phyloP scores from a whole-genome alignment of 1,139 yeast genomes.

The Arxiozyma telluris region DNA sequence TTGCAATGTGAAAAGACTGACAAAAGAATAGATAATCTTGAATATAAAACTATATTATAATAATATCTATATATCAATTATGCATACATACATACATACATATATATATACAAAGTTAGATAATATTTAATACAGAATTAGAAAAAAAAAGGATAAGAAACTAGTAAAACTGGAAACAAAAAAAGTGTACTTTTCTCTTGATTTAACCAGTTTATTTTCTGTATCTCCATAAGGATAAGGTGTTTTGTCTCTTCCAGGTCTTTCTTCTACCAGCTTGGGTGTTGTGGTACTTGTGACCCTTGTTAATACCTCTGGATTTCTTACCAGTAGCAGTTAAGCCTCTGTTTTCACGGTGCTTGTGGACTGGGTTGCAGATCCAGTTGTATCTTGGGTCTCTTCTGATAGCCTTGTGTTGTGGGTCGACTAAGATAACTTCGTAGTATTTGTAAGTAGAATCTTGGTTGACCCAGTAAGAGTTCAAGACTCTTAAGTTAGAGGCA shows the following conservation, averaged over 20 bases:
- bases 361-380: slow-evolving; percentile 99
- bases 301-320: slow-evolving; percentile 99
- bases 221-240: slow-evolving; percentile 99
- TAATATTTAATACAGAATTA: slow-evolving; percentile 3
- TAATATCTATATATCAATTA: not conserved
- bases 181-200: slow-evolving; percentile 2
- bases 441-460: slow-evolving; percentile 99
- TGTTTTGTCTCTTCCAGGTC: slow-evolving; percentile 99
- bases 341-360: slow-evolving; percentile 99
- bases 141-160: not conserved
- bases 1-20: too few relatives aligned
- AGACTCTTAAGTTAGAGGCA: slow-evolving; percentile 97
- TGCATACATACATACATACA: too few relatives aligned
- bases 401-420: slow-evolving; percentile 97
- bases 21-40: not conserved
- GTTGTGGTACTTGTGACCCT: slow-evolving; percentile 99
- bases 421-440: slow-evolving; percentile 94
- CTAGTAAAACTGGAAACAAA: slow-evolving; percentile 1
- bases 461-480: slow-evolving; percentile 99
- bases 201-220: slow-evolving; percentile 55
- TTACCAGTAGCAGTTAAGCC: slow-evolving; percentile 97
- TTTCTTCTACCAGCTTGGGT: slow-evolving; percentile 97
- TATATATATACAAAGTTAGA: not conserved
- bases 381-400: slow-evolving; percentile 98
- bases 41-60: too few relatives aligned